These are phyloP conservation scores for Paecilomyces formosus DNA, from an alignment of 2,329 filamentous ascomycete species.

Conservation along the genomic window DNA sequence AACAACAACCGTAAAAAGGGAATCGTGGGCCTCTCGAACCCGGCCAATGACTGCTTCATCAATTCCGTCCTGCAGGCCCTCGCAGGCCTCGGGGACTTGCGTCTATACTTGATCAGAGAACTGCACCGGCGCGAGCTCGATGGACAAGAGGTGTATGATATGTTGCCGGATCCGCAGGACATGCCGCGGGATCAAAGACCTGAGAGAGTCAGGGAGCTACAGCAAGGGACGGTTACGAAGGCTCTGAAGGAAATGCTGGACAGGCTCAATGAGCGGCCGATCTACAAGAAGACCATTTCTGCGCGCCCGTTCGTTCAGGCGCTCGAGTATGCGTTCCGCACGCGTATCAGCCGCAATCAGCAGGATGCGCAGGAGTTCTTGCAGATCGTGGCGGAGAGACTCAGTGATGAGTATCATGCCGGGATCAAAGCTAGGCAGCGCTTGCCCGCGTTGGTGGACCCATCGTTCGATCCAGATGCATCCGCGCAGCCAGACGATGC, in stretches of 20 bases:
- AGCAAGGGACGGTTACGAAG: conserved; percentile 73
- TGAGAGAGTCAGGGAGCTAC: conserved; percentile 53
- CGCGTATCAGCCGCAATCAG: conserved; percentile 86
- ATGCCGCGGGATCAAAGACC: conserved; percentile 29
- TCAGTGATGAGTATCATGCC: conserved; percentile 91
- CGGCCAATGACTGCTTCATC: conserved; percentile 94
- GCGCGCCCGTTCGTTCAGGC: conserved; percentile 76
- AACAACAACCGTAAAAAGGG: conserved; percentile 66
- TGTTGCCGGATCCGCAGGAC: conserved; percentile 44
- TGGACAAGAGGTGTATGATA: conserved; percentile 65
- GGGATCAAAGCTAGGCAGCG: conserved; percentile 62
- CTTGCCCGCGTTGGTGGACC: conserved; percentile 16
- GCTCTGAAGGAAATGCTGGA: conserved; percentile 91
- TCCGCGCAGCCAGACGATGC: conserved; percentile 2
- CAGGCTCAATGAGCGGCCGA: conserved; percentile 83
- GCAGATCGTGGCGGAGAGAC: conserved; percentile 82
- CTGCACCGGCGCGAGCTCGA: conserved; percentile 77
- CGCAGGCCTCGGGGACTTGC: conserved; percentile 80
- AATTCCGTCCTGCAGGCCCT: conserved; percentile 93
- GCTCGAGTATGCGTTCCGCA: conserved; percentile 78
- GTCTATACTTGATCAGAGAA: conserved; percentile 87
- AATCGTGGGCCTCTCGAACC: conserved; percentile 80
- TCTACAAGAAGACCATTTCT: conserved; percentile 89
- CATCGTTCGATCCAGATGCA: conserved; percentile 10
- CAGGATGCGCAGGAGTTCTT: conserved; percentile 97